Base-by-base conservation (phyloP, 371 early-diverging fungal genomes). In the Mucor mucedo region DNA sequence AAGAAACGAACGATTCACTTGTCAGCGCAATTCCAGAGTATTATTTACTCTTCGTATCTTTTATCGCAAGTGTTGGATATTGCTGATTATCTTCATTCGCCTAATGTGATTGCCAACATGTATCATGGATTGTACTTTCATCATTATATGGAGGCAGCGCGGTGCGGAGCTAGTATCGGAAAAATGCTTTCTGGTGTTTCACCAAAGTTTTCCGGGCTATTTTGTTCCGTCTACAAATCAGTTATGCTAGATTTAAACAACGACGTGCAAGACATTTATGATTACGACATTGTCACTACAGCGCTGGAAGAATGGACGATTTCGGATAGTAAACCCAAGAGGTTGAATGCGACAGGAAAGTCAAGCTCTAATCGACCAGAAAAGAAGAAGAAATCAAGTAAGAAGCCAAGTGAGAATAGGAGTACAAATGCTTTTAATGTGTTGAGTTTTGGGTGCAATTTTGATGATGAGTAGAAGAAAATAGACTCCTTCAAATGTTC, bases 391-490 rank as follows among this genome's bases (percentile, higher is more conserved):
- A 60, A 55, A 54, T 39, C 55, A 55, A 65, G 49, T 16, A 56
- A 66, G 49, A 28, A 44, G 28, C 41, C 42, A 40, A 55, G 29
- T 21, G 33, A 50, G 14, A 53, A 16, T 41, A 65, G 55, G 55
- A 63, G 41, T 44, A 45, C 57, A 7, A 76, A 76, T 62, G 66
- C 67, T 38, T 76, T 76, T 56, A 63, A 73, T 58, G 71, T 76
- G 2, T 62, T 76, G 9, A 73, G 73, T 27, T 76, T 76, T 65
- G 77, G 77, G 8, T 76, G 77, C 49, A 69, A 67, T 33, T 76
- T 76, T 63, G 77, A 76, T 56, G 76, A 68, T 47, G 47, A 47
- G 21, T 47, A 42, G 44, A 62, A 57, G 29, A 32, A 30, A 28
- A 35, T 14, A 16, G 2, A 38, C 27, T 8, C 40, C 38, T n/a